Conservation (phyloP, 805 yeast species). For the Komagataella pseudopastoris region DNA sequence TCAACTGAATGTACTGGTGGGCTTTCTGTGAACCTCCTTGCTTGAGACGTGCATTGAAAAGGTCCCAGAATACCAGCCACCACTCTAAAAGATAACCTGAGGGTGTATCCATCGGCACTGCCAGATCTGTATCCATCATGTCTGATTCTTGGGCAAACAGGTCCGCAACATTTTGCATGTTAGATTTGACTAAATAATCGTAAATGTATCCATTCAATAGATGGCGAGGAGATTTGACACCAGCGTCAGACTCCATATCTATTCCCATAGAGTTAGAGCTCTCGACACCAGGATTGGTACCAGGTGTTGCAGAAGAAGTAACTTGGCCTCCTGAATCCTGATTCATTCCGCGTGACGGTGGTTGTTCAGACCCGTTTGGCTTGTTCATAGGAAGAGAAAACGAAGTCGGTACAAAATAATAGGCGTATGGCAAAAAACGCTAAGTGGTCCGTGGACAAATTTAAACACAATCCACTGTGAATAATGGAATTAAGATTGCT, state of each 20-base stretch:
- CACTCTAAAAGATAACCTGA: conserved; percentile 83
- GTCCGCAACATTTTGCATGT: conserved; percentile 58
- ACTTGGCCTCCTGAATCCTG: neutral
- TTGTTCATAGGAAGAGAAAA: neutral
- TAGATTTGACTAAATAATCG: conserved; percentile 69
- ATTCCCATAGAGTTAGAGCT: neutral
- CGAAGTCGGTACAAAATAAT: neutral
- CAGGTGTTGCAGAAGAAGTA: neutral
- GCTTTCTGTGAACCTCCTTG: conserved; percentile 52
- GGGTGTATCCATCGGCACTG: conserved; percentile 63
- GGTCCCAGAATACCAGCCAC: conserved; percentile 97
- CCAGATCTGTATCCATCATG: conserved; percentile 13
- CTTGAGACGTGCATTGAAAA: conserved; percentile 68
- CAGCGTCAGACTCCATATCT: conserved; percentile 22
- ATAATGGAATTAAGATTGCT: neutral
- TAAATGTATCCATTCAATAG: conserved; percentile 73
- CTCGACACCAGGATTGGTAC: neutral
- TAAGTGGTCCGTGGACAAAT: neutral
- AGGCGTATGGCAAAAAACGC: neutral
- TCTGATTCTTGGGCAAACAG: conserved; percentile 70
- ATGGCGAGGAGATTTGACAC: conserved; percentile 39
- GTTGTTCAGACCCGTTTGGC: neutral
- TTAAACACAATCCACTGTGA: neutral
- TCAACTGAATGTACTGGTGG: conserved; percentile 56
- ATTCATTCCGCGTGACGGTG: neutral